A percentile compares a stretch with the other conserved stretches of the same genome.
phyloP scores from a whole-genome alignment of 78 protist genomes.

The Guillardia theta region DNA sequence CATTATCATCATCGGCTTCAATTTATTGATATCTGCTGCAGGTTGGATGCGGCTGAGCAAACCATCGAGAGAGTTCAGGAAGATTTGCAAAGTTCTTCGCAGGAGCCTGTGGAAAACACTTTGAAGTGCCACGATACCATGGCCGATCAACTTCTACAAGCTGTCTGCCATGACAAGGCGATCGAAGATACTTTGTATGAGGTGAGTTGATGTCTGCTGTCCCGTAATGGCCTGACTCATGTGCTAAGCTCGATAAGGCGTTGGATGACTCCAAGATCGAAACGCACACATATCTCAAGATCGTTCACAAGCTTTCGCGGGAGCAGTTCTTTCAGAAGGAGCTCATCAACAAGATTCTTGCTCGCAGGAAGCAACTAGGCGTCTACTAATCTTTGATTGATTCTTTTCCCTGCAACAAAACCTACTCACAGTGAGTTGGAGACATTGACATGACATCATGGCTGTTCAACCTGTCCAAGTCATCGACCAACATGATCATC shows the following conservation, averaged over 20 bases:
- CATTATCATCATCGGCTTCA: too few relatives aligned
- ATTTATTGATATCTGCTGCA: too few relatives aligned
- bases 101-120: not conserved
- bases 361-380: not conserved
- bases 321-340: slow-evolving; percentile 9
- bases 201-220: not conserved
- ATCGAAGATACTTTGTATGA: not conserved
- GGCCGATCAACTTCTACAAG: not conserved
- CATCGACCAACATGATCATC: too few relatives aligned
- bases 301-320: not conserved
- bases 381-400: not conserved
- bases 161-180: not conserved
- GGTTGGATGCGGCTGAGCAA: too few relatives aligned
- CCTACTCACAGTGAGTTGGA: too few relatives aligned
- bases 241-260: not conserved
- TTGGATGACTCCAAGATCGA: not conserved
- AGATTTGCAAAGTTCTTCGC: too few relatives aligned
- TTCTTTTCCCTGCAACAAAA: too few relatives aligned
- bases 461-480: too few relatives aligned
- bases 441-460: too few relatives aligned
- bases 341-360: not conserved
- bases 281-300: not conserved
- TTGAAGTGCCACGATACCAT: not conserved
- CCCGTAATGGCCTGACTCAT: not conserved
- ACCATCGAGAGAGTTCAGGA: too few relatives aligned